Base-by-base conservation (phyloP, 768 basidiomycete genomes). In the Suillus occidentalis region DNA sequence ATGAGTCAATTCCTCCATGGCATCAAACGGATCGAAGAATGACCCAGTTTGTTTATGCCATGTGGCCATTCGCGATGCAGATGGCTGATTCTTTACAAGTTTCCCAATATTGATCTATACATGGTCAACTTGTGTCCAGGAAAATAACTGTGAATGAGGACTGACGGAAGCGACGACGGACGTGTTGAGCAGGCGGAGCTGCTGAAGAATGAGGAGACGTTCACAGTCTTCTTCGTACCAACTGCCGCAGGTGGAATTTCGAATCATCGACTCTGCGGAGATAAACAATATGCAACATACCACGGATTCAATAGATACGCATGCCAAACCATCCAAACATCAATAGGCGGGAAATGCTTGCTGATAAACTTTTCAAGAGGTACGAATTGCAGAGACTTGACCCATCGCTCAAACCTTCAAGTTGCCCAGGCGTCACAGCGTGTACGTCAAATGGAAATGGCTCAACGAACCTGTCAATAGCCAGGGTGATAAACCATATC, bases 281-380 rank as follows among this genome's bases (percentile, higher is more conserved):
- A 6, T 12, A 8, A 20, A 58, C 7, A 42, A 7, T 3, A 31
- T 14, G 1, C 9, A 20, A 37, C 71, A 68, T 69, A 80, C 80
- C 73, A 70, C 13, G 80, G 80, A 55, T 70, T 78, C 25, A 81
- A 77, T 57, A 78, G 22, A 68, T 82, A 81, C 1, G 79, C 80
- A 22, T 81, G 80, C 76, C 81, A 79, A 22, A 81, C 76, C 79
- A 81, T 79, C 72, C 77, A 76, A 28, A 81, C 80, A 47, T 81
- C 81, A 37, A 78, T 36, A 14, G 80, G 80, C 0, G 80, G 80
- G 18, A 77, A 52, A 13, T 76, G 67, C 5, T 59, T 63, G 28
- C 62, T 31, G 39, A 78, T 64, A 40, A 76, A 76, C 42, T 66
- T 68, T 60, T 72, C 74, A 12, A 77, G 64, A 4, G 69, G 52